Percentiles rank a stretch among this genome's conserved stretches.
Evolutionary conservation across 2,329 filamentous ascomycete genomes (phyloP).

Genomic region (Stachybotrys chartarum): DNA sequence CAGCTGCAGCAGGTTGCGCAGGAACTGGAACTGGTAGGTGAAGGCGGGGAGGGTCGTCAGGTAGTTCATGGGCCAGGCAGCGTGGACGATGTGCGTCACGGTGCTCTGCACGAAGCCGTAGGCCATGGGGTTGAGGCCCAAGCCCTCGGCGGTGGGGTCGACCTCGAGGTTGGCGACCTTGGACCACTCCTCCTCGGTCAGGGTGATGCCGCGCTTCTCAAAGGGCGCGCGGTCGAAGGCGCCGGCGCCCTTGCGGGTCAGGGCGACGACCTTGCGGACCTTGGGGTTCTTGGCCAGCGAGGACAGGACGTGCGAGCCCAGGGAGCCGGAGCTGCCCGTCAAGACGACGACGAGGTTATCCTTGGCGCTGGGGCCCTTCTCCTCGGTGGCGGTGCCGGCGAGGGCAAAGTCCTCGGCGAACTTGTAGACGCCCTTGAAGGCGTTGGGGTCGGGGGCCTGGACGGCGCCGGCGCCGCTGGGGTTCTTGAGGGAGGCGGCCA

Average conservation of each 20-base stretch:
- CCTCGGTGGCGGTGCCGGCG: background rate
- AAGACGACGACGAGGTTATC: constrained; percentile 8
- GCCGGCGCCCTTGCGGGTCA: constrained; percentile 3
- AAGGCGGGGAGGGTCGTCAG: constrained; percentile 10
- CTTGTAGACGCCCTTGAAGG: background rate
- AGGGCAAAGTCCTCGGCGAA: constrained; percentile 5
- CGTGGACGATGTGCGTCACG: constrained; percentile 12
- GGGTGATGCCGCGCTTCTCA: constrained; percentile 4
- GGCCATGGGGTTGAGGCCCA: constrained; percentile 8
- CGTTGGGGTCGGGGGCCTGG: background rate
- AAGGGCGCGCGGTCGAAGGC: constrained; percentile 4
- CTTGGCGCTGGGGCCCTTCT: constrained; percentile 1
- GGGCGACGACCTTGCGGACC: constrained; percentile 6
- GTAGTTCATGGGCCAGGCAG: constrained; percentile 17
- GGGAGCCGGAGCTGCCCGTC: constrained; percentile 12
- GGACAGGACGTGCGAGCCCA: constrained; percentile 9
- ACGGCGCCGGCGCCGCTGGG: background rate
- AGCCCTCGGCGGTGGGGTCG: constrained; percentile 7
- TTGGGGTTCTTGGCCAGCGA: constrained; percentile 5
- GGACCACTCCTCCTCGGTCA: constrained; percentile 5
- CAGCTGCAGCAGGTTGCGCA: constrained; percentile 10
- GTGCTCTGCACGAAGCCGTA: constrained; percentile 6
- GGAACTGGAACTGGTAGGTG: constrained; percentile 11
- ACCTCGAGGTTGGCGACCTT: constrained; percentile 9
- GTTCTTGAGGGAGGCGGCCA: constrained; percentile 5